Evolutionary conservation across 2,329 filamentous ascomycete species (phyloP).

Genomic region (Fusarium guadeloupense): DNA sequence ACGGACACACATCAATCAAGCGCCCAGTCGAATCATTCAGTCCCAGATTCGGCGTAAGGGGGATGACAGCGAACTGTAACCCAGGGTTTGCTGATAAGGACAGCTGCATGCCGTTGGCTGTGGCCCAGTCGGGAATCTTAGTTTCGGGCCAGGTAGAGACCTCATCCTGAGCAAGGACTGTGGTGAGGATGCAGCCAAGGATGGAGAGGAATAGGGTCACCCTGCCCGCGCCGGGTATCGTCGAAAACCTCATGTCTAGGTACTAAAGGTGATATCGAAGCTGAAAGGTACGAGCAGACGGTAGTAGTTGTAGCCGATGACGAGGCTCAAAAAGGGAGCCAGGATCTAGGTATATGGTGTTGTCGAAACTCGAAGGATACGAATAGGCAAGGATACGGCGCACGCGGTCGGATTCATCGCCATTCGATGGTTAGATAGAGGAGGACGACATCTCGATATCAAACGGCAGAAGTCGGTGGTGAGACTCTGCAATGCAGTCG

Average conservation of each 20-base stretch:
- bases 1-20: constrained; percentile 49
- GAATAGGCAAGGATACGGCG: constrained; percentile 26
- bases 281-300: not conserved
- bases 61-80: constrained; percentile 55
- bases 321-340: constrained; percentile 11
- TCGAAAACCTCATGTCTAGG: constrained; percentile 23
- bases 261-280: not conserved
- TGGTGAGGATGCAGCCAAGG: constrained; percentile 43
- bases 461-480: not conserved
- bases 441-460: constrained; percentile 29
- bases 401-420: constrained; percentile 23
- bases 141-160: constrained; percentile 48
- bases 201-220: constrained; percentile 23
- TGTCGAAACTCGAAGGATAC: constrained; percentile 25
- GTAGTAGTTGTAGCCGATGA: not conserved
- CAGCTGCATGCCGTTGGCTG: constrained; percentile 54
- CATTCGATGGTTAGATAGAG: constrained; percentile 30
- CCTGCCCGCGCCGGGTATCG: constrained; percentile 12
- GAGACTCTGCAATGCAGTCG: constrained; percentile 1
- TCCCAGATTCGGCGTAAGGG: constrained; percentile 55
- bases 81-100: constrained; percentile 46
- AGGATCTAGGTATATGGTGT: constrained; percentile 11
- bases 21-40: constrained; percentile 52
- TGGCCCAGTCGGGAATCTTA: constrained; percentile 52
- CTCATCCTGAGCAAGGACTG: constrained; percentile 47